Conservation (phyloP, 139 green algal genomes). For the Eudorina sp. region DNA sequence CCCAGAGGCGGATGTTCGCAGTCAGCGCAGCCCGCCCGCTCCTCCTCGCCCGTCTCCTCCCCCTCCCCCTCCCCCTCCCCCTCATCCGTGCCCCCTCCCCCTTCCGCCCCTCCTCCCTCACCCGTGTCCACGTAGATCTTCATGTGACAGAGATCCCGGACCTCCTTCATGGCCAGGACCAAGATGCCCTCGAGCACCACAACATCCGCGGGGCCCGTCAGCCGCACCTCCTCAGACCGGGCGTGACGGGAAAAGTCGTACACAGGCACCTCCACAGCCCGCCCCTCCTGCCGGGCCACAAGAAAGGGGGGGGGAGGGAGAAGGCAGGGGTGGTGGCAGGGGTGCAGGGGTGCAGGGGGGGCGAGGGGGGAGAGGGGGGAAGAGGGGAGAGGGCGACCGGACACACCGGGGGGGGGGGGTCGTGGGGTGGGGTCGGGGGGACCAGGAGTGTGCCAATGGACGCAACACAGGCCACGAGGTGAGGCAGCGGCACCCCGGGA, state of each 20-base stretch:
- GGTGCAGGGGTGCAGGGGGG: background rate
- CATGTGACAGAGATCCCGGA: conserved; percentile 92
- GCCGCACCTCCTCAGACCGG: conserved; percentile 51
- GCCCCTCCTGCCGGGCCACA: conserved; percentile 57
- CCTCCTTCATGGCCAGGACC: conserved; percentile 87
- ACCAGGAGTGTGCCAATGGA: no score
- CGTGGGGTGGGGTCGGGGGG: no score
- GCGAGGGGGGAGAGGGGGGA: background rate
- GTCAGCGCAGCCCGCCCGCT: no score
- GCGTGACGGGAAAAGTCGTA: conserved; percentile 96
- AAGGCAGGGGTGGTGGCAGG: no score
- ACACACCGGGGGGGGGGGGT: background rate
- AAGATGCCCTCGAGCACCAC: conserved; percentile 98
- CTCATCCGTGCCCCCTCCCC: background rate
- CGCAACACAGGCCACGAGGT: no score
- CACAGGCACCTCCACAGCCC: conserved; percentile 85
- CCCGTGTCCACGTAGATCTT: conserved; percentile 74
- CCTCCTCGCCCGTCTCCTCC: background rate
- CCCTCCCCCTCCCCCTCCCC: background rate
- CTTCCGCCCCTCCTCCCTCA: background rate
- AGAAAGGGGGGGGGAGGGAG: no score
- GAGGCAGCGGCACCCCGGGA: background rate
- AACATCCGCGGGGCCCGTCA: conserved; percentile 81
- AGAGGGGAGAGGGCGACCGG: background rate
- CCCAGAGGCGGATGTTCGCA: background rate